Conservation (phyloP, 768 basidiomycete genomes). For the Tulasnella sp. region DNA sequence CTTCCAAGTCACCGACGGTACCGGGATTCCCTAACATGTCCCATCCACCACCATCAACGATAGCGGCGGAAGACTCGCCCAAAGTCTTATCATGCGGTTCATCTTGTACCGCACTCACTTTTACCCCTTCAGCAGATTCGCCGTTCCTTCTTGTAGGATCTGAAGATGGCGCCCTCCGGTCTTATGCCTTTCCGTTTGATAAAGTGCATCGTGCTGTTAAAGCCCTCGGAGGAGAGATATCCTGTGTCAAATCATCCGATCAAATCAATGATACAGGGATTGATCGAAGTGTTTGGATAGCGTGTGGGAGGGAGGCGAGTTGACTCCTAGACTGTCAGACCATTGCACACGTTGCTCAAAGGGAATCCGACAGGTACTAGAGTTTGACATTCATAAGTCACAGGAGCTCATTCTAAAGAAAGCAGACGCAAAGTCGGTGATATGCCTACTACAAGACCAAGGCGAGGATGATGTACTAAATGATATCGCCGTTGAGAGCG, state of each 20-base stretch:
- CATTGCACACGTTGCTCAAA: not conserved
- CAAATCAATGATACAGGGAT: conserved; percentile 32
- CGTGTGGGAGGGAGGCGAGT: conserved; percentile 47
- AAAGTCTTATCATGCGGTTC: not conserved
- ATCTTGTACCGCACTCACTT: conserved; percentile 5
- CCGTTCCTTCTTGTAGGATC: conserved; percentile 1
- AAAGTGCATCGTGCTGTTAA: conserved; percentile 55
- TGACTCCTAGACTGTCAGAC: not conserved
- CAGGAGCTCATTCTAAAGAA: conserved; percentile 43
- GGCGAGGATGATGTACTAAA: conserved; percentile 51
- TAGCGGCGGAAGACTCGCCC: not conserved
- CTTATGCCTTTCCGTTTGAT: conserved; percentile 48
- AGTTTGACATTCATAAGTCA: conserved; percentile 34
- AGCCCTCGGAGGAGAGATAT: conserved; percentile 46
- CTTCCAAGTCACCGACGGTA: not conserved
- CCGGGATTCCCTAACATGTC: too few species aligned
- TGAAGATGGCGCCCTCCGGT: conserved; percentile 62
- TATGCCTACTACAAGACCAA: conserved; percentile 35
- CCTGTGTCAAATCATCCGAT: conserved; percentile 47
- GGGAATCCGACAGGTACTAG: conserved; percentile 25
- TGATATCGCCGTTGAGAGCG: conserved; percentile 49
- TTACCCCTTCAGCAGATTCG: not conserved
- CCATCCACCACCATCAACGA: not conserved
- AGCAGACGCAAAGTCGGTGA: conserved; percentile 36
- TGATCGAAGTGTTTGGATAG: conserved; percentile 45